These are phyloP conservation scores for Apiospora pterosperma DNA, from an alignment of 2,329 filamentous ascomycete species.

Conservation along the genomic window DNA sequence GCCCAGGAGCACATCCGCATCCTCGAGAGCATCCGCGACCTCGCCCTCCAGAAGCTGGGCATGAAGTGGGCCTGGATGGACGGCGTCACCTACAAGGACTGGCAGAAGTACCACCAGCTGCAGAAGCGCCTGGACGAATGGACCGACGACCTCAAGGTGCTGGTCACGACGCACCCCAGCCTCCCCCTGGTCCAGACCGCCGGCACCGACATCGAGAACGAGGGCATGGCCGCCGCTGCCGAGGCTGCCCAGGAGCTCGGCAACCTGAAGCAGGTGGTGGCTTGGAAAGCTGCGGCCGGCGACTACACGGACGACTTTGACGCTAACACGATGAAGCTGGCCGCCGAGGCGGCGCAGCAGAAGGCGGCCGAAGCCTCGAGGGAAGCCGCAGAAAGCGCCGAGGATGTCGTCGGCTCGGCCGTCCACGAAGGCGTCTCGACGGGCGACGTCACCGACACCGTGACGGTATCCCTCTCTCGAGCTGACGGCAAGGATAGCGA, in stretches of 20 bases:
- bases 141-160: constrained; percentile 75
- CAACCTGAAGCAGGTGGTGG: constrained; percentile 77
- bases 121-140: constrained; percentile 81
- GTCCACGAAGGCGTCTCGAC: constrained; percentile 29
- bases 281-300: constrained; percentile 74
- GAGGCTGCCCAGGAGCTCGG: constrained; percentile 75
- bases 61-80: constrained; percentile 97
- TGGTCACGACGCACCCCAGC: constrained; percentile 70
- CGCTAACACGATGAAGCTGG: constrained; percentile 5
- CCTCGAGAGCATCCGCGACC: constrained; percentile 75
- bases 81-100: constrained; percentile 93
- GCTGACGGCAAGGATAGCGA: too few relatives aligned
- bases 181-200: constrained; percentile 65
- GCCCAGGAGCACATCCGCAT: constrained; percentile 80
- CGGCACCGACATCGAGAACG: constrained; percentile 67
- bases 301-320: constrained; percentile 80
- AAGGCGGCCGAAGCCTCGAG: constrained; percentile 22
- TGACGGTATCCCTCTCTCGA: too few relatives aligned
- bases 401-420: constrained; percentile 12
- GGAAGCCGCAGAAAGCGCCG: constrained; percentile 21
- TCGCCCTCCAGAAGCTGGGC: constrained; percentile 86
- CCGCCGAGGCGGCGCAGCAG: constrained; percentile 25
- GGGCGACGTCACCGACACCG: constrained; percentile 14
- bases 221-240: constrained; percentile 77
- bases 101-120: constrained; percentile 89